These are phyloP conservation scores for Venturia effusa DNA, from an alignment of 2,329 filamentous ascomycete genomes.

Conservation along the genomic window DNA sequence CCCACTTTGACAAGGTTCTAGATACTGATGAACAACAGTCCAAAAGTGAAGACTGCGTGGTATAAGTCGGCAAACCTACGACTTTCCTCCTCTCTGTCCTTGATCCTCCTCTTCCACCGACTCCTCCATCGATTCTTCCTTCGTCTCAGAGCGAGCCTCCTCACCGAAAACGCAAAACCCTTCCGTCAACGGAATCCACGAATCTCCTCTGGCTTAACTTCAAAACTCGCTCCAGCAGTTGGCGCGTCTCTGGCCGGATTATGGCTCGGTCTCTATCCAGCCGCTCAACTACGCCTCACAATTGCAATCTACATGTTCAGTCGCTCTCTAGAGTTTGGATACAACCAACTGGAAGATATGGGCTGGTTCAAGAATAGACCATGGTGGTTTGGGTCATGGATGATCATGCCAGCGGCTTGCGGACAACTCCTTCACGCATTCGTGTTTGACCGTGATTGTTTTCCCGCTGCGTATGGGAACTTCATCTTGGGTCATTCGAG, in stretches of 20 bases:
- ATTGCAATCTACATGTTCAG: conserved; percentile 75
- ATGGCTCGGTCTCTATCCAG: conserved; percentile 65
- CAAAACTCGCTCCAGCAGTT: conserved; percentile 74
- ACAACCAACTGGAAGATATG: conserved; percentile 70
- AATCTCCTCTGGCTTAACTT: conserved; percentile 65
- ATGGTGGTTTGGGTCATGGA: conserved; percentile 47
- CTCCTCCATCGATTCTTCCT: conserved; percentile 83
- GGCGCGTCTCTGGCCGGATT: conserved; percentile 81
- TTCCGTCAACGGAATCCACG: conserved; percentile 77
- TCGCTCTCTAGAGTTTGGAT: conserved; percentile 73
- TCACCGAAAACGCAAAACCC: conserved; percentile 66
- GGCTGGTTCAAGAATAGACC: conserved; percentile 56
- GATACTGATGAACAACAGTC: conserved; percentile 17
- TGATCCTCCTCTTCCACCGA: conserved; percentile 79
- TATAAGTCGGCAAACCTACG: conserved; percentile 57
- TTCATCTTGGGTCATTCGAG: conserved; percentile 63
- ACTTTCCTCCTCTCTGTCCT: conserved; percentile 70
- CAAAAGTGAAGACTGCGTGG: conserved; percentile 28
- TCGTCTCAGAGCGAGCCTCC: conserved; percentile 65
- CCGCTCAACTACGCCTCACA: conserved; percentile 61
- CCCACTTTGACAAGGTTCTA: not conserved
- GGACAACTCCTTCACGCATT: conserved; percentile 41
- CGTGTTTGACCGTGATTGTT: conserved; percentile 41
- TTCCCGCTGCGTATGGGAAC: conserved; percentile 45
- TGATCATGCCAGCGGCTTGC: conserved; percentile 38